A percentile compares a stretch with the other conserved stretches of the same genome.
These are phyloP conservation scores for Penicillium lividum DNA, from an alignment of 495 filamentous ascomycete species.

Conservation along the genomic window DNA sequence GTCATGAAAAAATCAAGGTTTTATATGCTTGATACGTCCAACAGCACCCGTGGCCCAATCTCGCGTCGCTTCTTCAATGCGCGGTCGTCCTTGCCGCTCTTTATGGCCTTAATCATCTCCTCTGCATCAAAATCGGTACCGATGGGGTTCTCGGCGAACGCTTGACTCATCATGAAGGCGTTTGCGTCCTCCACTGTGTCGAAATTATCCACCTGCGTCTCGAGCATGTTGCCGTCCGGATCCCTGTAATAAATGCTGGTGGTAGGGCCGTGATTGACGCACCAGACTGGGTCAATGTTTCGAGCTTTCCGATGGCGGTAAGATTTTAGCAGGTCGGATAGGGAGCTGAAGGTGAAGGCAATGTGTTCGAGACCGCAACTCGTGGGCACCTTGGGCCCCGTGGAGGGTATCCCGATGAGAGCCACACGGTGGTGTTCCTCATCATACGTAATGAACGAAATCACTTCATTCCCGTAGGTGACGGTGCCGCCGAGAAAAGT, in stretches of 20 bases:
- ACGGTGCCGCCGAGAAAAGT: constrained; percentile 11
- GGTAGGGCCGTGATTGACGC: constrained; percentile 46
- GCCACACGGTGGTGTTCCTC: constrained; percentile 52
- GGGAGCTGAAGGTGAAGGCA: constrained; percentile 36
- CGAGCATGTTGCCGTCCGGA: constrained; percentile 49
- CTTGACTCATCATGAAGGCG: constrained; percentile 7
- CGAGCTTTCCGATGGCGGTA: constrained; percentile 18
- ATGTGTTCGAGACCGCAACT: constrained; percentile 41
- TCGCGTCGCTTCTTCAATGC: constrained; percentile 3
- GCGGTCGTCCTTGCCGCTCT: constrained; percentile 5
- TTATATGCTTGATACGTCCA: too few relatives aligned
- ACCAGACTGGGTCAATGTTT: constrained; percentile 42
- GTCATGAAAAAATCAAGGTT: too few relatives aligned
- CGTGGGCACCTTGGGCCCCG: constrained; percentile 13
- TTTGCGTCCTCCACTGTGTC: constrained; percentile 17
- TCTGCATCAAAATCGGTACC: constrained; percentile 8
- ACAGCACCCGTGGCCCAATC: constrained; percentile 1
- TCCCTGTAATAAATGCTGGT: constrained; percentile 49
- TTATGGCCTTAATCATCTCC: background rate
- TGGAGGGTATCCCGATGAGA: constrained; percentile 28
- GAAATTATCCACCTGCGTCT: constrained; percentile 49
- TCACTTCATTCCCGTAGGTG: constrained; percentile 2
- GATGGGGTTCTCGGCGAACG: constrained; percentile 7
- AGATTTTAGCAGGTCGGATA: constrained; percentile 31
- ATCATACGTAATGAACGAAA: constrained; percentile 46